Conservation (phyloP, 176 grass and related monocot species). For the Thalia dealbata region DNA sequence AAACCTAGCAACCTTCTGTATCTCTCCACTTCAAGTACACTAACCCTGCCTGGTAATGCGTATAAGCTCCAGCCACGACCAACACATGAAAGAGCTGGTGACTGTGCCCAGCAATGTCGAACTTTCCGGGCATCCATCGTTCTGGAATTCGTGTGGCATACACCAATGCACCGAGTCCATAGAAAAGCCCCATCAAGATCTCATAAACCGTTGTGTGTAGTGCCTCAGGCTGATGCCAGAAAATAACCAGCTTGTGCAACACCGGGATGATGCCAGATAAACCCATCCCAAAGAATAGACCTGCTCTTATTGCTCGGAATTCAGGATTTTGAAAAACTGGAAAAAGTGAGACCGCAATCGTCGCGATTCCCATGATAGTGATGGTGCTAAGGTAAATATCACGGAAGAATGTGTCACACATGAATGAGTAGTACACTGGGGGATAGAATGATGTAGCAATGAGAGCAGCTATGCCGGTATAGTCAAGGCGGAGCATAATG, state of each 20-base stretch:
- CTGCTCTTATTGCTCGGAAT: neutral
- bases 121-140: constrained; percentile 12
- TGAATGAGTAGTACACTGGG: constrained; percentile 96
- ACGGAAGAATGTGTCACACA: constrained; percentile 66
- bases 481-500: constrained; percentile 80
- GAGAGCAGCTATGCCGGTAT: constrained; percentile 76
- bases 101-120: constrained; percentile 7
- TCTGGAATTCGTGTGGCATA: constrained; percentile 12
- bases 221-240: constrained; percentile 4
- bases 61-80: constrained; percentile 11
- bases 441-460: constrained; percentile 92
- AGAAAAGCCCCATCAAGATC: constrained; percentile 7
- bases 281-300: constrained; percentile 12
- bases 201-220: neutral
- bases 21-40: constrained; percentile 14
- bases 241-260: constrained; percentile 1
- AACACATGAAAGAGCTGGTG: constrained; percentile 15
- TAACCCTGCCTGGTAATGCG: constrained; percentile 7
- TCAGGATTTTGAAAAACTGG: constrained; percentile 11
- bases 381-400: constrained; percentile 62
- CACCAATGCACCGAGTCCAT: constrained; percentile 13
- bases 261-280: neutral
- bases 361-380: constrained; percentile 40
- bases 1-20: constrained; percentile 1
- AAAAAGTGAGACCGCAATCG: constrained; percentile 24